Conservation (phyloP, 1,284 basidiomycete genomes). For the Erythrobasidium hasegawianum region DNA sequence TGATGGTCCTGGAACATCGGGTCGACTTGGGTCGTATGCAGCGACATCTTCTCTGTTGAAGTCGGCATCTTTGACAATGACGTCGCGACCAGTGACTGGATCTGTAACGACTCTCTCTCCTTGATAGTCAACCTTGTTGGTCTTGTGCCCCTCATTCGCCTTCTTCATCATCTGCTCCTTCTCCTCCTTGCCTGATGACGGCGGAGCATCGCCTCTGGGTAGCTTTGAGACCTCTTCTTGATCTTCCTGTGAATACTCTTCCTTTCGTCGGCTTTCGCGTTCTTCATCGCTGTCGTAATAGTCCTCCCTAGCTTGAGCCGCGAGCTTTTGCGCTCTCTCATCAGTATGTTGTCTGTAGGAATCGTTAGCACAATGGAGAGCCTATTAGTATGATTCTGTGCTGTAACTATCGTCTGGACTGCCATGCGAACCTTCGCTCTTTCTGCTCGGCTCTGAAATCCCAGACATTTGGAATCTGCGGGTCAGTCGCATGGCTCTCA, state of each 20-base stretch:
- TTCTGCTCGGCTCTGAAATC: slow-evolving; percentile 48
- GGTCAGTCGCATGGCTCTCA: neutral
- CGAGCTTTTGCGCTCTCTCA: slow-evolving; percentile 17
- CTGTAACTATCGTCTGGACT: too few relatives aligned
- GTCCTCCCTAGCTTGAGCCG: slow-evolving; percentile 27
- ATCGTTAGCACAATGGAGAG: too few relatives aligned
- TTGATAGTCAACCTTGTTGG: slow-evolving; percentile 47
- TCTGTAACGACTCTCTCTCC: slow-evolving; percentile 57
- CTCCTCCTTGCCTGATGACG: slow-evolving; percentile 46
- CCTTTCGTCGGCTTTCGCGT: neutral
- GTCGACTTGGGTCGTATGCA: slow-evolving; percentile 41
- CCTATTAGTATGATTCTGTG: too few relatives aligned
- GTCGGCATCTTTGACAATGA: slow-evolving; percentile 58
- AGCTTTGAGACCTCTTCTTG: slow-evolving; percentile 43
- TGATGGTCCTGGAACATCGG: slow-evolving; percentile 33
- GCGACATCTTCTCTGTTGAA: slow-evolving; percentile 51
- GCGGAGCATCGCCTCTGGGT: slow-evolving; percentile 41
- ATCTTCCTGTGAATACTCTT: slow-evolving; percentile 43
- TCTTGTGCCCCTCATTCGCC: slow-evolving; percentile 53
- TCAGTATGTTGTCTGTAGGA: slow-evolving; percentile 29
- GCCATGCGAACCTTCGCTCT: slow-evolving; percentile 40
- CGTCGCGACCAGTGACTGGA: slow-evolving; percentile 58
- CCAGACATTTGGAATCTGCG: slow-evolving; percentile 51
- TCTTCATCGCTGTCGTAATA: slow-evolving; percentile 35
- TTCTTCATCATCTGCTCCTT: slow-evolving; percentile 56